Conservation (phyloP, 306 rosid genomes). For the Abrus pulchellus region DNA sequence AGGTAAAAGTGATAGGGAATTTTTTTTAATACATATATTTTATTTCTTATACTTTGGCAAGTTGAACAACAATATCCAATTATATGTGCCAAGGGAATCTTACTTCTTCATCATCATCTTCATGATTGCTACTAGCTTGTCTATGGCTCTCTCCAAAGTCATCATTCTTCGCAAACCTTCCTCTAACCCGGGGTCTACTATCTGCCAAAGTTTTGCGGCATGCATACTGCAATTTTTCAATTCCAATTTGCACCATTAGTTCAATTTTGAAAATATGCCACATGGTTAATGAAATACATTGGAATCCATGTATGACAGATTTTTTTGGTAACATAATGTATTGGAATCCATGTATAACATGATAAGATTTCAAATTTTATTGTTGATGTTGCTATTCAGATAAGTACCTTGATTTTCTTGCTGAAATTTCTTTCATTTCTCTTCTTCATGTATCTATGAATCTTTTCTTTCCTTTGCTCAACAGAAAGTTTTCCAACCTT, state of each 20-base stretch:
- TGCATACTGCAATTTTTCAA: conserved; percentile 72
- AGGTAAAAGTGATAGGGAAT: conserved; percentile 41
- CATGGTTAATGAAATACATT: neutral
- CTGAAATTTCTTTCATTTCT: conserved; percentile 95
- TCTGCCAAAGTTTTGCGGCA: conserved; percentile 97
- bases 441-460: conserved; percentile 96
- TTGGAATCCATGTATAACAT: conserved; percentile 21
- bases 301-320: too few relatives aligned
- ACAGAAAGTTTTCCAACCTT: conserved; percentile 92
- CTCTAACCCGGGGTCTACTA: conserved; percentile 96
- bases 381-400: neutral
- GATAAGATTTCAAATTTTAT: conserved; percentile 18
- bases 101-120: conserved; percentile 92
- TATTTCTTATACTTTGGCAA: neutral
- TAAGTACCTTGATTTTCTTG: conserved; percentile 92
- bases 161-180: conserved; percentile 97
- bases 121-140: conserved; percentile 72
- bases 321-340: too few relatives aligned
- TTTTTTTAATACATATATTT: neutral
- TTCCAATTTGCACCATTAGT: conserved; percentile 36
- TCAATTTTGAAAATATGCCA: conserved; percentile 8
- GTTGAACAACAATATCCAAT: conserved; percentile 17
- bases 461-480: conserved; percentile 95
- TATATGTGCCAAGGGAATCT: conserved; percentile 42
- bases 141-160: conserved; percentile 82